Percentiles rank a stretch among this genome's conserved stretches.
Conservation (phyloP, 2,329 filamentous ascomycete species). For the Cercospora canescens region DNA sequence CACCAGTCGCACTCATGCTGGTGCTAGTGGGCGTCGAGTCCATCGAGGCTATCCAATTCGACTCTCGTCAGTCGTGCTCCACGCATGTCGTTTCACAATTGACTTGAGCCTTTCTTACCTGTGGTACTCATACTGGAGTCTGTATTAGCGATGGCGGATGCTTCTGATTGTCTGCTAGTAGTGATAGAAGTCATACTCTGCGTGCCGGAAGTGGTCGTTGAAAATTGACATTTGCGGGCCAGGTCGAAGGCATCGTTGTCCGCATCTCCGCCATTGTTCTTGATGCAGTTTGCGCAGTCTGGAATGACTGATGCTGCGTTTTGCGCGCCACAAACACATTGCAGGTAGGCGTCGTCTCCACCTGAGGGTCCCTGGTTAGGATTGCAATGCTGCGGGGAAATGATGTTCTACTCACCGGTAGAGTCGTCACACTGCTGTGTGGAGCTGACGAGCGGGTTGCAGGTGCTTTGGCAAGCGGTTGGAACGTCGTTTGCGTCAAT, state of each 20-base stretch:
- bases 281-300: not conserved
- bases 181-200: not conserved
- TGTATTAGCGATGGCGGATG: not conserved
- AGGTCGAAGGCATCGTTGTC: not conserved
- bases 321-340: not conserved
- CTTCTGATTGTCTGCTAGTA: not conserved
- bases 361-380: not conserved
- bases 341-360: not conserved
- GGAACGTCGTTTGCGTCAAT: not conserved
- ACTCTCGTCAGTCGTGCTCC: not conserved
- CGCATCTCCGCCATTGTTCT: not conserved
- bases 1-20: not conserved
- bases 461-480: not conserved
- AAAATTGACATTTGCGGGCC: not conserved
- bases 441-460: not conserved
- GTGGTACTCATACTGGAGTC: not conserved
- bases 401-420: not conserved
- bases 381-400: not conserved
- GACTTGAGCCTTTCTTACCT: not conserved
- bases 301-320: not conserved
- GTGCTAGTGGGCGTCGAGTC: not conserved
- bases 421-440: not conserved
- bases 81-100: not conserved
- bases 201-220: not conserved
- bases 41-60: not conserved